phyloP scores from a whole-genome alignment of 2,329 filamentous ascomycete genomes.

The Fusarium oligoseptatum region DNA sequence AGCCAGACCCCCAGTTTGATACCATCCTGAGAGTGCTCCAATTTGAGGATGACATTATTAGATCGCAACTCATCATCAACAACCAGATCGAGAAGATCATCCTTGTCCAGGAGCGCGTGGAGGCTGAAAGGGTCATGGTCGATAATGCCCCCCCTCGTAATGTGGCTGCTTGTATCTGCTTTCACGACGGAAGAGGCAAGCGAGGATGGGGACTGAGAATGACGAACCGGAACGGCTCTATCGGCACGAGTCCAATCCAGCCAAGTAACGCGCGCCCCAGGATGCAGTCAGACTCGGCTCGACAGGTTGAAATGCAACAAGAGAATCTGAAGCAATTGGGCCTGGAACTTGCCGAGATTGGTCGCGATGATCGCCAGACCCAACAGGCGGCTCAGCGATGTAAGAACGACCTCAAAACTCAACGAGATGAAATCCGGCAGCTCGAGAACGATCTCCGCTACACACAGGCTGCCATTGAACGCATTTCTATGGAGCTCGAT shows the following conservation, averaged over 20 bases:
- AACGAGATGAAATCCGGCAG: slow-evolving; percentile 48
- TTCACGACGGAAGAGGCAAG: slow-evolving; percentile 69
- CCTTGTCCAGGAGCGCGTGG: slow-evolving; percentile 75
- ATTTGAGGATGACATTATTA: slow-evolving; percentile 83
- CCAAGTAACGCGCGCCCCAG: slow-evolving; percentile 69
- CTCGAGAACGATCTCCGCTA: slow-evolving; percentile 69
- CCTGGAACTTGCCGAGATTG: slow-evolving; percentile 65
- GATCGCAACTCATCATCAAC: slow-evolving; percentile 86
- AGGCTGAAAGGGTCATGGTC: slow-evolving; percentile 79
- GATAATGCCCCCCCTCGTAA: slow-evolving; percentile 73
- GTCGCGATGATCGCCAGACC: slow-evolving; percentile 61
- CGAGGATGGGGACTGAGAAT: slow-evolving; percentile 73
- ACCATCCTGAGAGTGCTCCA: slow-evolving; percentile 86
- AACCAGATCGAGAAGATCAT: slow-evolving; percentile 87
- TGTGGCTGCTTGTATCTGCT: slow-evolving; percentile 78
- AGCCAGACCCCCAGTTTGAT: slow-evolving; percentile 79
- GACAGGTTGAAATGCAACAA: slow-evolving; percentile 69
- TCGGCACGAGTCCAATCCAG: slow-evolving; percentile 57
- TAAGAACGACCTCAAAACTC: slow-evolving; percentile 60
- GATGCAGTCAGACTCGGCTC: slow-evolving; percentile 84
- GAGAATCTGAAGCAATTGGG: slow-evolving; percentile 67
- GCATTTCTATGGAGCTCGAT: slow-evolving; percentile 70
- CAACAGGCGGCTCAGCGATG: slow-evolving; percentile 64
- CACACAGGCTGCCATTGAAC: slow-evolving; percentile 70
- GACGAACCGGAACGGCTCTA: slow-evolving; percentile 57